phyloP scores from a whole-genome alignment of 257 asterid genomes.

The Verbena officinalis region DNA sequence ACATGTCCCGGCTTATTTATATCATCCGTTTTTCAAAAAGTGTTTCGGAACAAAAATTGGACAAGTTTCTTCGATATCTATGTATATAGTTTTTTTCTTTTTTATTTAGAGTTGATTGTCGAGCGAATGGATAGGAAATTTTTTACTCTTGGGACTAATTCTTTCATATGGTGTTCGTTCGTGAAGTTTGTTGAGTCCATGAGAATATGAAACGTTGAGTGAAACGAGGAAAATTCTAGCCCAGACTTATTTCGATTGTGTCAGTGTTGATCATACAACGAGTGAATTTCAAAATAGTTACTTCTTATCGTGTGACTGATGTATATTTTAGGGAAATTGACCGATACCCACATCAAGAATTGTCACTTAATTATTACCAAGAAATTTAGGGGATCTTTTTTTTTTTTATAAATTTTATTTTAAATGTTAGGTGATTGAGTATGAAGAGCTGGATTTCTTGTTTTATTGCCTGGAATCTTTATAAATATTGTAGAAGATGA shows the following conservation, averaged over 20 bases:
- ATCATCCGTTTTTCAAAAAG: slow-evolving; percentile 39
- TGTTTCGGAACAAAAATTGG: slow-evolving; percentile 32
- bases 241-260: too few relatives aligned
- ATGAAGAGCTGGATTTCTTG: neutral
- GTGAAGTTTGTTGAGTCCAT: too few relatives aligned
- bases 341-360: too few relatives aligned
- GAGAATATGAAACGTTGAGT: too few relatives aligned
- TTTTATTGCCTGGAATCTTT: neutral
- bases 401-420: neutral
- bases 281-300: too few relatives aligned
- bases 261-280: too few relatives aligned
- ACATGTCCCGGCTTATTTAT: slow-evolving; percentile 41
- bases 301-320: too few relatives aligned
- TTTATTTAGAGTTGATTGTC: slow-evolving; percentile 28
- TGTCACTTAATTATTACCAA: neutral
- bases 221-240: neutral
- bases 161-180: slow-evolving; percentile 13
- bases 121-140: slow-evolving; percentile 35
- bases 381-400: neutral
- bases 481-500: neutral
- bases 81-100: slow-evolving; percentile 35
- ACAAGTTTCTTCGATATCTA: slow-evolving; percentile 38
- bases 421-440: neutral
- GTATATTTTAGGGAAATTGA: too few relatives aligned
- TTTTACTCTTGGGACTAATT: slow-evolving; percentile 40